Base-by-base conservation (phyloP, 805 yeast species). In the Wickerhamiella sorbophila region DNA sequence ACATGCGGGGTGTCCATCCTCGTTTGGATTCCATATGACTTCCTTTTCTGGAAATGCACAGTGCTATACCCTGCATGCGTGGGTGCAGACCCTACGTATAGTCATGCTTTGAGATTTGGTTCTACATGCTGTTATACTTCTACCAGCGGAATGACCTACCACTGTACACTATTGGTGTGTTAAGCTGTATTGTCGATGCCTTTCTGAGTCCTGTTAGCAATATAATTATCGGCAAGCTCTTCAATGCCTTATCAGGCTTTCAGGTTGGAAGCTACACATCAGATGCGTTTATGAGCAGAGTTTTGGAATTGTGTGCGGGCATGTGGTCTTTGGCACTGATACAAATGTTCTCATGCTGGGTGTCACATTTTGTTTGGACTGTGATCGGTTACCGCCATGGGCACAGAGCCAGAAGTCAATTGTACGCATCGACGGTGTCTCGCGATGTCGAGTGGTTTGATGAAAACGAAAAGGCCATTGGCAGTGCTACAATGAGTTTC, bases 301-400 rank as follows among this genome's bases (percentile, higher is more conserved):
- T 72, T 15, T 58, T 64, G 31, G 42, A 53, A 48, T 40, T 47
- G n/a, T 54, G 62, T 44, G 2, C 59, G 62, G 67, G 62, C 63
- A 33, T 61, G 33, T 52, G 75, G 9, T 50, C 70, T 33, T 50
- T 73, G 2, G 81, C 77, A 26, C 62, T 64, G 1, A 73, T 68
- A 1, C 55, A 68, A 10, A 53, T 70, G 5, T 50, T 71, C 0
- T 45, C 65, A 3, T 58, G 64, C 36, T 77, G 85, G 78, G 34
- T 67, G 0, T 74, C 79, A 3, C 66, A 80, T 5, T 54, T 69
- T 1, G 51, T 65, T 0, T 86, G 93, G 82, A 71, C 77, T 70
- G 51, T 61, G 5, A 62, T 80, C 36, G 95, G 94, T 5, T 94
- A 83, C 57, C 60, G 64, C 10, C 85, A 79, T 48, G 83, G 76